Base-by-base conservation (phyloP, 768 basidiomycete genomes). In the Mrakia blollopis region DNA sequence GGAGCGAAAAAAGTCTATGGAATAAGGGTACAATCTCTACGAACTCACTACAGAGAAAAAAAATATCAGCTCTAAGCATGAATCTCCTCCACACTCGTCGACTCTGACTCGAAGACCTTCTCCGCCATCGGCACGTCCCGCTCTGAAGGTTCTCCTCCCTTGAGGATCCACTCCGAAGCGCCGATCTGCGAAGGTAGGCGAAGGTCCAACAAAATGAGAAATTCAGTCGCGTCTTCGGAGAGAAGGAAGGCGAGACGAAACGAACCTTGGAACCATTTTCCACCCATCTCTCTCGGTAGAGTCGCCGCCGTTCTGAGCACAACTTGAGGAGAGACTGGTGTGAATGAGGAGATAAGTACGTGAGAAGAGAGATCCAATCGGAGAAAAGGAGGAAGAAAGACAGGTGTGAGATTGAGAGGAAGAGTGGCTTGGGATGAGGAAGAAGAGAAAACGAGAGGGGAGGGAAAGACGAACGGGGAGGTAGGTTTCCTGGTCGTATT, bases 101-200 rank as follows among this genome's bases (percentile, higher is more conserved):
- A 28, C n/a, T 57, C 25, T 6, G 54, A 57, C 44, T 47, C 44
- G 44, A 47, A 7, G 14, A 47, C 14, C 47, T 50, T 50, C 18
- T 50, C 47, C 16, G 3, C 47, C 2, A 50, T 14, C 0, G 13
- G 7, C 4, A 28, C 25, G 1, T 54, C 61, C 11, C 28, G 47
- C 41, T 62, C 8, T 44, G 44, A 41, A 54, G 62, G 62, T 5
- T 2, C 54, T 14, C 75, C 75, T 21, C 75, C 75, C 18, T 68
- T 67, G 23, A 76, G 57, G 54, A 70, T 61, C 75, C 75, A 76
- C 54, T 76, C 75, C n/a, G 68, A 70, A 18, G 75, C 68, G 4
- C 75, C 75, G 47, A 76, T 76, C 75, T 76, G 74, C 35, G 35
- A 35, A 14, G 23, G 25, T n/a, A n/a, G n/a, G n/a, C n/a, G 25